phyloP scores from a whole-genome alignment of 2,329 filamentous ascomycete genomes.

The Talaromyces marneffei region DNA sequence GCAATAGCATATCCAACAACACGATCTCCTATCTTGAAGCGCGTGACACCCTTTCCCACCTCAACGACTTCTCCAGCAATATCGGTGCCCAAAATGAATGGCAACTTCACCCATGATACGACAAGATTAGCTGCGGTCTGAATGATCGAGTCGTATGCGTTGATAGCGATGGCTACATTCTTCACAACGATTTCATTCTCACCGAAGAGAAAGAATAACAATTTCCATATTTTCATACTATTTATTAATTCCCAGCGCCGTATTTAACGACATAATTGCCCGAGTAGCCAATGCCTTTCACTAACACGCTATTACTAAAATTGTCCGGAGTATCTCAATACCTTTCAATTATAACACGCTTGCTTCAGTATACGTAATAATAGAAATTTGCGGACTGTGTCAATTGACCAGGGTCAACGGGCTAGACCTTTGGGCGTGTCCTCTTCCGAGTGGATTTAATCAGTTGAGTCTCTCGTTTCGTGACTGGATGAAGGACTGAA shows the following conservation, averaged over 20 bases:
- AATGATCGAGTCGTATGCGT: slow-evolving; percentile 31
- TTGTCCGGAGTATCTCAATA: too few relatives aligned
- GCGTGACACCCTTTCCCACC: not conserved
- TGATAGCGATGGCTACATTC: slow-evolving; percentile 24
- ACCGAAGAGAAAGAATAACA: not conserved
- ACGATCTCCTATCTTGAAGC: not conserved
- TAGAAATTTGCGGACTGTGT: too few relatives aligned
- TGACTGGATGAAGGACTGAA: too few relatives aligned
- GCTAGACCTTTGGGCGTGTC: too few relatives aligned
- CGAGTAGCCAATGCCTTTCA: not conserved
- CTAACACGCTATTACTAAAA: not conserved
- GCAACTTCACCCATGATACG: slow-evolving; percentile 22
- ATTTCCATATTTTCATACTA: not conserved
- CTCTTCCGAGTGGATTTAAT: too few relatives aligned
- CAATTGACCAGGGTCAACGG: too few relatives aligned
- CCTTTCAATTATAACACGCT: too few relatives aligned
- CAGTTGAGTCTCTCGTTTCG: too few relatives aligned
- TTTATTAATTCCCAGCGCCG: not conserved
- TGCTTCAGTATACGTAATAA: not conserved
- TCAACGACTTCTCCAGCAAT: not conserved
- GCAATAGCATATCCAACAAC: slow-evolving; percentile 21
- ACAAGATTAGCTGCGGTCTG: slow-evolving; percentile 19
- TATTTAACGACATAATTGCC: not conserved
- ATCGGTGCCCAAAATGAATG: not conserved
- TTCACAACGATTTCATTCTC: slow-evolving; percentile 19